Evolutionary conservation across 192 early-diverging fungal genomes (phyloP).

Genomic region (Powellomyces hirtus): DNA sequence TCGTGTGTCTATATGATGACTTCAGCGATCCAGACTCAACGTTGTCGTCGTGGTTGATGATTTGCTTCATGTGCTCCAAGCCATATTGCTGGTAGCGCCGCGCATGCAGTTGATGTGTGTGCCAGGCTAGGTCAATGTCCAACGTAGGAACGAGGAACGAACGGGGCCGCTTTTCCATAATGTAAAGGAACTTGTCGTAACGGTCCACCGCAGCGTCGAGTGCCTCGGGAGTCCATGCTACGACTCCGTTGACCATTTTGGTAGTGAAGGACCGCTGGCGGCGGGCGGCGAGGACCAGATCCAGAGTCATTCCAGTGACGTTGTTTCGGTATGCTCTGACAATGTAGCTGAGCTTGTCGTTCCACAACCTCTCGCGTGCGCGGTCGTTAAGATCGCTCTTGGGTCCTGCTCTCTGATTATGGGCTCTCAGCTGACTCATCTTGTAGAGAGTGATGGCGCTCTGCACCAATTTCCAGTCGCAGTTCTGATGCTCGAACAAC

Average conservation of each 20-base stretch:
- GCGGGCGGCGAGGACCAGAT: slow-evolving; percentile 48
- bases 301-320: slow-evolving; percentile 37
- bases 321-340: slow-evolving; percentile 41
- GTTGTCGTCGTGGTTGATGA: slow-evolving; percentile 68
- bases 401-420: too few relatives aligned
- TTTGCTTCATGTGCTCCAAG: slow-evolving; percentile 35
- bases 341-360: too few relatives aligned
- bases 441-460: too few relatives aligned
- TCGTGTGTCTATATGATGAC: too few relatives aligned
- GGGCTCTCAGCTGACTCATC: too few relatives aligned
- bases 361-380: too few relatives aligned
- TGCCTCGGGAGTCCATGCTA: slow-evolving; percentile 26
- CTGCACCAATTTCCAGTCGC: too few relatives aligned
- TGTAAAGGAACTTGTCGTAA: slow-evolving; percentile 46
- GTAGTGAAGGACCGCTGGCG: slow-evolving; percentile 52
- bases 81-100: slow-evolving; percentile 53
- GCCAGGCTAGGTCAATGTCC: slow-evolving; percentile 69
- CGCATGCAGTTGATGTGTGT: slow-evolving; percentile 64
- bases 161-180: slow-evolving; percentile 38
- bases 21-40: too few relatives aligned
- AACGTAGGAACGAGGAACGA: slow-evolving; percentile 53
- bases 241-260: slow-evolving; percentile 44
- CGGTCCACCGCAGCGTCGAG: slow-evolving; percentile 35
- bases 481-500: too few relatives aligned
- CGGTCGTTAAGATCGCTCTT: too few relatives aligned